Base-by-base conservation (phyloP, 2,329 filamentous ascomycete species). In the Colletotrichum plurivorum region DNA sequence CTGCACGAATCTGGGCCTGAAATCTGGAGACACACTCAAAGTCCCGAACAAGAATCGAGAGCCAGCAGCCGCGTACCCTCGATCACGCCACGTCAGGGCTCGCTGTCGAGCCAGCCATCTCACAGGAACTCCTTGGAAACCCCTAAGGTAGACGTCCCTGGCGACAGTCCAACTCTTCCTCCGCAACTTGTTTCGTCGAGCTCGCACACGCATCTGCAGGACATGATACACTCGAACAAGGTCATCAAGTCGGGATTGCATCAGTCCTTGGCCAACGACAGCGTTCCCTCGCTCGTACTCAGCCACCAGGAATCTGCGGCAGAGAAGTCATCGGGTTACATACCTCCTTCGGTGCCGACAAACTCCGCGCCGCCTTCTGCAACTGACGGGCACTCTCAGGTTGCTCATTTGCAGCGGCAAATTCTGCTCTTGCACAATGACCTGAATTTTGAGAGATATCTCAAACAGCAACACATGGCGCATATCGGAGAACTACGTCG, bases 391-490 rank as follows among this genome's bases (percentile, higher is more conserved):
- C 74, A 79, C 69, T 76, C 80, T 16, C 81, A 85, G 66, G 75
- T 86, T 31, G 81, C 86, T 1, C 88, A 89, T 72, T 81, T 96
- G 4, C 90, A 94, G 72, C 88, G 92, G 49, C 91, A 94, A 73
- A 88, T 94, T n/a, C 87, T 94, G 61, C 82, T 95, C 2, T 80
- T 96, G 12, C 90, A 92, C 52, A 96, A 95, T 71, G 93, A 96
- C 73, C 84, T 96, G 51, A 93, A 92, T 72, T 96, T 95, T 75
- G 94, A 96, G 78, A 87, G 92, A 27, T 95, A 94, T 78, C 86
- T 95, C 74, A 95, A 95, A 76, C 89, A 94, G 72, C 93, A 96
- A 75, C 93, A 95, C 77, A 88, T 95, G 72, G 88, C 91, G 2
- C 93, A 95, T 68, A 95, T 96, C 76, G 93, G 93, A 1, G 92